Base-by-base conservation (phyloP, 208 protist genomes). In the Leishmania guyanensis region DNA sequence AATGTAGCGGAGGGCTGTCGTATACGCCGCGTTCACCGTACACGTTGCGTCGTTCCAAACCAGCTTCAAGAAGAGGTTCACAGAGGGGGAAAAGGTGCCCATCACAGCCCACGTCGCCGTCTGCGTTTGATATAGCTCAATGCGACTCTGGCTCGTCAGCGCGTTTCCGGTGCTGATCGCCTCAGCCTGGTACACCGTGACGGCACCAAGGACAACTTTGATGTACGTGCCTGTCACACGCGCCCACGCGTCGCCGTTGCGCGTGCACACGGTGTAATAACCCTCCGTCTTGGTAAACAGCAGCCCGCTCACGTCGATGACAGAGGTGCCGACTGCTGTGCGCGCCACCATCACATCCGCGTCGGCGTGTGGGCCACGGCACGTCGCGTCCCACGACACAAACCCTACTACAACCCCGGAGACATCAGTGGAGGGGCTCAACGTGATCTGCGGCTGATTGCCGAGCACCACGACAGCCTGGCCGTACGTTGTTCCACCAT, bases 31-130 rank as follows among this genome's bases (percentile, higher is more conserved):
- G 20, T 60, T 71, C 1, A 78, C 80, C 43, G 29, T 46, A 69
- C 91, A 95, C 22, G 79, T 87, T 5, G 84, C 36, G 80, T 95
- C 87, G 74, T 92, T 83, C 89, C 89, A 95, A 2, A 92, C 89
- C 22, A 95, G 89, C 53, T 66, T 79, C 64, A 95, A 80, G 9
- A 85, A 62, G 9, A 90, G 79, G 26, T 74, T n/a, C 17, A 76
- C 78, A 22, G 75, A 65, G 2, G 84, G 60, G 0, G 77, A 77
- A 81, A 95, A 95, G 48, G 71, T 84, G 26, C 92, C 92, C 10
- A 90, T 77, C 29, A 95, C 75, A 2, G 60, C 70, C 92, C 92
- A 95, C 39, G 68, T 78, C 33, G 79, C 85, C 10, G 84, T 84
- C 71, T 93, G 88, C 17, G 92, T 92, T 75, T 90, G 73, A 86